Conservation (phyloP, 192 early-diverging fungal genomes). For the Coemansia sp. region DNA sequence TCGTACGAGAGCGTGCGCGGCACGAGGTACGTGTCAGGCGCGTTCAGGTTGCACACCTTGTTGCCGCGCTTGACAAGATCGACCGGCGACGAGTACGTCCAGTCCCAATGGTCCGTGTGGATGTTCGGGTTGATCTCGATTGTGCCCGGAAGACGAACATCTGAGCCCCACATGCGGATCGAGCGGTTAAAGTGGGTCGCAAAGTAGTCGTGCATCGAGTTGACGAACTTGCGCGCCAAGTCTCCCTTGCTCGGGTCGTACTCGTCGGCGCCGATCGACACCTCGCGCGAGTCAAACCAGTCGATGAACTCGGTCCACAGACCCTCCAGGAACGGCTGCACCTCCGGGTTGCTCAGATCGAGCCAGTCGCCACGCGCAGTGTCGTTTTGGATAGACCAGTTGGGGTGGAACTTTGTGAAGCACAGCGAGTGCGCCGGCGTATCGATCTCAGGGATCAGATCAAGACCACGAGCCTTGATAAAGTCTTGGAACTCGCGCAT, state of each 20-base stretch:
- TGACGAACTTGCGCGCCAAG: slow-evolving; percentile 40
- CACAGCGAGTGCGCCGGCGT: slow-evolving; percentile 51
- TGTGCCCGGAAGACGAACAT: slow-evolving; percentile 40
- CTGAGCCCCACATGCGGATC: slow-evolving; percentile 53
- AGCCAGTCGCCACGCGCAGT: slow-evolving; percentile 49
- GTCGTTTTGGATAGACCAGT: slow-evolving; percentile 41
- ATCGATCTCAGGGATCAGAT: slow-evolving; percentile 53
- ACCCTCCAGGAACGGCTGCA: slow-evolving; percentile 35
- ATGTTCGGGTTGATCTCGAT: slow-evolving; percentile 45
- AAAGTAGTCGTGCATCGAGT: slow-evolving; percentile 47
- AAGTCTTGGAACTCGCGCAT: slow-evolving; percentile 51
- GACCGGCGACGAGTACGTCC: slow-evolving; percentile 26
- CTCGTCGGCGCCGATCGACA: slow-evolving; percentile 53
- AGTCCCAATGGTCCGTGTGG: slow-evolving; percentile 40
- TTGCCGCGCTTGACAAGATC: slow-evolving; percentile 38
- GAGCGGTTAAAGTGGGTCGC: slow-evolving; percentile 42
- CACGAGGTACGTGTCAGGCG: slow-evolving; percentile 46
- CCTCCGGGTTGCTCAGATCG: slow-evolving; percentile 49
- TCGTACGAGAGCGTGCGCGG: slow-evolving; percentile 45
- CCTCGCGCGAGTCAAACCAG: slow-evolving; percentile 52
- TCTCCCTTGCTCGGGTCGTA: slow-evolving; percentile 47
- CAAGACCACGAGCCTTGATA: slow-evolving; percentile 45
- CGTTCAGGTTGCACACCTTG: slow-evolving; percentile 51
- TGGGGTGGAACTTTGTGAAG: slow-evolving; percentile 54
- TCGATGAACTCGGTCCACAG: slow-evolving; percentile 51